A percentile compares a stretch with the other conserved stretches of the same genome.
phyloP scores from a whole-genome alignment of 371 early-diverging fungal species.

The Gilbertella persicaria region DNA sequence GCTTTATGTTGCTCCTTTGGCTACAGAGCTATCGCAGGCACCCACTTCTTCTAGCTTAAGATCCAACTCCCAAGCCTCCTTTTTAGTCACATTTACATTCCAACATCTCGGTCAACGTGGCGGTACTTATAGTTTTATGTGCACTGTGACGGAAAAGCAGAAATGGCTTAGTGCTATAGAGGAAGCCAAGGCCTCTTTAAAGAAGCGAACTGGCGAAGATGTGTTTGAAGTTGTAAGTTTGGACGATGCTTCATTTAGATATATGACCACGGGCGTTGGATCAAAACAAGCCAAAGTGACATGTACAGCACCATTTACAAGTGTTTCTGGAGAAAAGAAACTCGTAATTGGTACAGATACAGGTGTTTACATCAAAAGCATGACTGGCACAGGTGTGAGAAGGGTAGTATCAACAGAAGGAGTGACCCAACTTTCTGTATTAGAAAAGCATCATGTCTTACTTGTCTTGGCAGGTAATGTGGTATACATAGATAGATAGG shows the following conservation, averaged over 20 bases:
- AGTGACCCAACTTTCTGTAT: conserved; percentile 25
- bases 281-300: conserved; percentile 48
- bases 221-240: conserved; percentile 19
- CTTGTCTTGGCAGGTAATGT: conserved; percentile 30
- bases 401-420: conserved; percentile 12
- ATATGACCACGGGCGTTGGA: conserved; percentile 4
- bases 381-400: background rate
- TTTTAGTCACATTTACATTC: conserved; percentile 8
- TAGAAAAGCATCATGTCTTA: conserved; percentile 25
- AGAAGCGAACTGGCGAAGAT: conserved; percentile 35
- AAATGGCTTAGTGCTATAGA: conserved; percentile 79
- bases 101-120: conserved; percentile 29
- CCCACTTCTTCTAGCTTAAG: conserved; percentile 15
- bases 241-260: conserved; percentile 14
- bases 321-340: conserved; percentile 32
- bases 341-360: conserved; percentile 77
- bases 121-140: conserved; percentile 21
- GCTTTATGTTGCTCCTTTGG: conserved; percentile 28
- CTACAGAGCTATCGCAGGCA: conserved; percentile 23
- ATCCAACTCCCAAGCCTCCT: background rate
- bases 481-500: too few species aligned
- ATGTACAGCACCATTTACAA: conserved; percentile 53
- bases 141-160: conserved; percentile 66
- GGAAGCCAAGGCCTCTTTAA: conserved; percentile 55
- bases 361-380: conserved; percentile 60